Conservation (phyloP, 2,329 filamentous ascomycete species). For the Colletotrichum zoysiae region DNA sequence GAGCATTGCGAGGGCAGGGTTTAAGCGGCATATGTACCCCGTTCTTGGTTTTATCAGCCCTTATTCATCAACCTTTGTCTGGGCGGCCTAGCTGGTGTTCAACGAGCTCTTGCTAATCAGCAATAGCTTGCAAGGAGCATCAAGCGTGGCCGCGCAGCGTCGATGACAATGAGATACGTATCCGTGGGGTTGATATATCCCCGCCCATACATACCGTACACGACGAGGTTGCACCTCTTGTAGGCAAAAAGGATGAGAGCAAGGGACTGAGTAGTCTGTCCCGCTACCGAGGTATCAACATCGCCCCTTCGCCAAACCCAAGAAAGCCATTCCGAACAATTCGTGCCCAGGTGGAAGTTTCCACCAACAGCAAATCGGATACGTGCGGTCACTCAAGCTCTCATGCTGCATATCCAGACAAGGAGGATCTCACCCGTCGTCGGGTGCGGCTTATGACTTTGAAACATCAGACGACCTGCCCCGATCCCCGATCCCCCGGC, state of each 20-base stretch:
- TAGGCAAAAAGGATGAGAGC: not conserved
- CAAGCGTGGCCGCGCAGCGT: not conserved
- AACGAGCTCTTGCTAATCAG: not conserved
- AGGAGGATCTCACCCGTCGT: not conserved
- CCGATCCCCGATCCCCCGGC: constrained; percentile 7
- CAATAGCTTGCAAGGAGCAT: not conserved
- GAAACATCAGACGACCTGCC: not conserved
- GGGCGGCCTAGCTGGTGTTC: not conserved
- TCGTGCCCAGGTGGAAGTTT: not conserved
- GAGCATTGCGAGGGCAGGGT: not conserved
- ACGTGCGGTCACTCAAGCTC: not conserved
- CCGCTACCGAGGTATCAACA: not conserved
- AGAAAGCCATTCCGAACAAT: not conserved
- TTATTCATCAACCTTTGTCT: not conserved
- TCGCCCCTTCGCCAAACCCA: not conserved
- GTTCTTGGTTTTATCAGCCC: not conserved
- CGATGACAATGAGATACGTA: not conserved
- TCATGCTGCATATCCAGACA: not conserved
- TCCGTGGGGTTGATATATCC: not conserved
- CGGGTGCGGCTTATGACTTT: not conserved
- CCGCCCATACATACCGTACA: not conserved
- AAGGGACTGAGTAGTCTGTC: not conserved
- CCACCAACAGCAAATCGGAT: not conserved
- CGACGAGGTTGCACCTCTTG: not conserved
- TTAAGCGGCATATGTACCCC: not conserved